Evolutionary conservation across 148 eudicot genomes (phyloP), one percentile per base, ranked within the genome.

Genomic region (Chenopodium album): DNA sequence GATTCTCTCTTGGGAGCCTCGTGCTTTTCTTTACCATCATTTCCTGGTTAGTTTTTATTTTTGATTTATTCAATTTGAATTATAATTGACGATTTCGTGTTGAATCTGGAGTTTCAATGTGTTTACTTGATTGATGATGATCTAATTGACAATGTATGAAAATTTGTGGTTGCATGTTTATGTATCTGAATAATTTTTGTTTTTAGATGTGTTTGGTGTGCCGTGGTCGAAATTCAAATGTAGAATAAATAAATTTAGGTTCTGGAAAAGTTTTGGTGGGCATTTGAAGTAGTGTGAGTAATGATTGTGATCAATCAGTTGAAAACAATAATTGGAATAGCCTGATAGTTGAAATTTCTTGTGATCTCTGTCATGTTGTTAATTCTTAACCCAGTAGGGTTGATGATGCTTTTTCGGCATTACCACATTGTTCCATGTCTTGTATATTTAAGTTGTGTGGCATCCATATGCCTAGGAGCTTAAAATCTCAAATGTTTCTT

Each of bases 1-100:
- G 82, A 84, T 95, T 64, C 86, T 95, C 14, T 95, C 98, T 0
- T 95, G 97, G 98, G 97, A 95, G 85, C 98, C 98, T 46, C 86
- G 96, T 78, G 94, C 97, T 70, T 90, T 90, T 77, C 67, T 93
- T 34, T 95, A 95, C 82, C 97, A 93, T 73, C 85, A 90, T 81
- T 95, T 95, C 71, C 83, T 95, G 97, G 98, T 94, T 46, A 84
- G 94, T 81, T 60, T 63, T 64, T 73, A 14, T 31, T 50, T 52
- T 6, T 28, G 11, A 46, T 8, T 22, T 6, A 28, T 19, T 70
- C 17, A 26, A 54, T 28, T 52, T 70, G 32, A 29, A 73, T 4
- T 4, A 63, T 4, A 14, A 6, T 75, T 44, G 44, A 41, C 26
- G 23, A 10, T 41, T 71, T 41, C 13, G 12, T 19, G 52, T 9